Conservation (phyloP, 1,139 yeast genomes). For the Kluyveromyces sp. region DNA sequence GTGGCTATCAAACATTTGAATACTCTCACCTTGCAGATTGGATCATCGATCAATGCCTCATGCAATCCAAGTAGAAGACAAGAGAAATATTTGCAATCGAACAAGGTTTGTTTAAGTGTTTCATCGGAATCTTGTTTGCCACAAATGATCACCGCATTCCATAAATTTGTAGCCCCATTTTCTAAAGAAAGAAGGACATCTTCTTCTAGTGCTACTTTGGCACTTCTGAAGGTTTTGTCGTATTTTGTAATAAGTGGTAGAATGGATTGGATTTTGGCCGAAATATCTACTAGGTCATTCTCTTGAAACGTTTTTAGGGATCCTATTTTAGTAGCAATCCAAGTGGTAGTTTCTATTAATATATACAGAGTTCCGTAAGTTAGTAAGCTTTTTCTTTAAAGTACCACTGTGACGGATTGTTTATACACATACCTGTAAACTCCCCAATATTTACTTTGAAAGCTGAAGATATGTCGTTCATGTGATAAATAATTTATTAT, state of each 20-base stretch:
- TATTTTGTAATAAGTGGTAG: slow-evolving; percentile 20
- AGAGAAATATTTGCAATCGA: slow-evolving; percentile 17
- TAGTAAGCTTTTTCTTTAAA: not conserved
- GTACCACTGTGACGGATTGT: not conserved
- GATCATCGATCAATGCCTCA: slow-evolving; percentile 12
- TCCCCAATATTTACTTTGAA: slow-evolving; percentile 13
- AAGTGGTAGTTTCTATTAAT: slow-evolving; percentile 14
- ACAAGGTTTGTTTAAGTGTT: slow-evolving; percentile 4
- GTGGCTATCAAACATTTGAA: slow-evolving; percentile 16
- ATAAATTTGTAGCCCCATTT: slow-evolving; percentile 18
- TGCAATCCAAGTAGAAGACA: slow-evolving; percentile 17
- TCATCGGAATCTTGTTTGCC: slow-evolving; percentile 10
- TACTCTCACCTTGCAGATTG: slow-evolving; percentile 10
- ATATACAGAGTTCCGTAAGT: not conserved
- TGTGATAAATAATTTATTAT: not conserved
- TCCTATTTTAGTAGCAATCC: slow-evolving; percentile 16
- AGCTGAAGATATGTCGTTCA: slow-evolving; percentile 11
- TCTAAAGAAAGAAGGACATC: slow-evolving; percentile 15
- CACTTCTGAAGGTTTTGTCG: slow-evolving; percentile 16
- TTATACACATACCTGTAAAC: slow-evolving; percentile 13
- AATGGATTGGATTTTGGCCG: slow-evolving; percentile 14
- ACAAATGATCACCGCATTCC: slow-evolving; percentile 19
- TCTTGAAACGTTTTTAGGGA: slow-evolving; percentile 3
- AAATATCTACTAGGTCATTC: slow-evolving; percentile 8
- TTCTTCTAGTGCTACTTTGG: slow-evolving; percentile 11